Base-by-base conservation (phyloP, 169 alveolate genomes). In the Cryptosporidium andersoni region DNA sequence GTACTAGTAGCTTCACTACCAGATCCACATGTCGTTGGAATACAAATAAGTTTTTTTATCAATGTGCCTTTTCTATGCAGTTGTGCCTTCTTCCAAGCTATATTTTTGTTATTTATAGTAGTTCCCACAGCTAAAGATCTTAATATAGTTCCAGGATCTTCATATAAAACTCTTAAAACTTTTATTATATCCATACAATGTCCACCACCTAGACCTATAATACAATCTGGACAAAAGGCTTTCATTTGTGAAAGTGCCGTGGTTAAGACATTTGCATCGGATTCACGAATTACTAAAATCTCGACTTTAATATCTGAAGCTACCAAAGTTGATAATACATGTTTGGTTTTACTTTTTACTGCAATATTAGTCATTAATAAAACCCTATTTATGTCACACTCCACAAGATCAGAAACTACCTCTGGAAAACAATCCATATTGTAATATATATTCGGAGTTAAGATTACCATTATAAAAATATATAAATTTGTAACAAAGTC, bases 21-120 rank as follows among this genome's bases (percentile, higher is more conserved):
- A 11, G 85, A 74, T 5, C 85, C 85, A 74, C 85, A 74, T 14
- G 85, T 74, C 6, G 85, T 74, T 60, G 85, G 85, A 34, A 74
- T 74, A 37, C 85, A 74, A 6, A 74, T 37, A 47, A 74, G 40
- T 43, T 60, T 74, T 52, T 60, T 74, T 58, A 74, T 60, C 12
- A 74, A 74, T 48, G 53, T 74, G 12, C 85, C 85, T 25, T 63
- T 74, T 42, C 67, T 74, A 16, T 74, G 85, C 25, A 74, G 40
- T 49, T 40, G 40, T 25, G 60, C 74, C 49, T 36, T 55, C 62
- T 55, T 74, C 25, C 25, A 25, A 47, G 51, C 34, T 45, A 53
- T 36, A 6, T 53, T 56, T 25, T 74, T 47, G 9, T 25, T 43
- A 53, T 53, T 9, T 9, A 8, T 9, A 8, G 40, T 9, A 1